These are phyloP conservation scores for Verticillium klebahnii DNA, from an alignment of 2,329 filamentous ascomycete species.

Conservation along the genomic window DNA sequence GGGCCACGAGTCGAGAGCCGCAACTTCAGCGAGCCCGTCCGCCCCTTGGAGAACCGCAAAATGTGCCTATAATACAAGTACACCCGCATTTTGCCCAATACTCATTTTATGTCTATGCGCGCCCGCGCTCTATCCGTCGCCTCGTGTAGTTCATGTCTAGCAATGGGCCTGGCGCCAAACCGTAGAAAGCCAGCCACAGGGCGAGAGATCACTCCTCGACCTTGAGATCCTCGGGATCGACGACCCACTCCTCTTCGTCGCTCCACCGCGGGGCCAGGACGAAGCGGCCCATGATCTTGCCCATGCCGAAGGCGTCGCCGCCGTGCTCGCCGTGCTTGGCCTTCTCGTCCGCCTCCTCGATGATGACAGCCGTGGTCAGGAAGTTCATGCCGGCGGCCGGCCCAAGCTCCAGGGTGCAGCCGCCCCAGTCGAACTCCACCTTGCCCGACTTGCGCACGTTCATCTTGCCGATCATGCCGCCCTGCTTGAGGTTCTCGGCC, in stretches of 20 bases:
- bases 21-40: background rate
- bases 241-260: conserved; percentile 53
- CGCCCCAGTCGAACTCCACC: conserved; percentile 60
- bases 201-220: conserved; percentile 2
- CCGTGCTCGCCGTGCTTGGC: conserved; percentile 32
- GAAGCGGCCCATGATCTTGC: conserved; percentile 59
- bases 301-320: conserved; percentile 56
- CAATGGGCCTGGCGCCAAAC: background rate
- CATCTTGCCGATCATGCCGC: conserved; percentile 57
- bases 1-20: background rate
- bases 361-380: conserved; percentile 53
- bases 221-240: conserved; percentile 28
- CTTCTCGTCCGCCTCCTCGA: conserved; percentile 54
- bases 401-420: conserved; percentile 46
- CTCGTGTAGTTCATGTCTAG: background rate
- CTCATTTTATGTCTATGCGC: background rate
- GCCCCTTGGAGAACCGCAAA: background rate
- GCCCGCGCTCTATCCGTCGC: background rate
- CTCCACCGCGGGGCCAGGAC: conserved; percentile 54
- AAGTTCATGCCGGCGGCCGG: conserved; percentile 51
- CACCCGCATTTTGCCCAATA: background rate
- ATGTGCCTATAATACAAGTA: background rate
- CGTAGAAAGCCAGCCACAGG: background rate
- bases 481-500: conserved; percentile 37
- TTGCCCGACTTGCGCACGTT: conserved; percentile 58